Evolutionary conservation across 1,284 basidiomycete genomes (phyloP).

Genomic region (Sporisorium reilianum): DNA sequence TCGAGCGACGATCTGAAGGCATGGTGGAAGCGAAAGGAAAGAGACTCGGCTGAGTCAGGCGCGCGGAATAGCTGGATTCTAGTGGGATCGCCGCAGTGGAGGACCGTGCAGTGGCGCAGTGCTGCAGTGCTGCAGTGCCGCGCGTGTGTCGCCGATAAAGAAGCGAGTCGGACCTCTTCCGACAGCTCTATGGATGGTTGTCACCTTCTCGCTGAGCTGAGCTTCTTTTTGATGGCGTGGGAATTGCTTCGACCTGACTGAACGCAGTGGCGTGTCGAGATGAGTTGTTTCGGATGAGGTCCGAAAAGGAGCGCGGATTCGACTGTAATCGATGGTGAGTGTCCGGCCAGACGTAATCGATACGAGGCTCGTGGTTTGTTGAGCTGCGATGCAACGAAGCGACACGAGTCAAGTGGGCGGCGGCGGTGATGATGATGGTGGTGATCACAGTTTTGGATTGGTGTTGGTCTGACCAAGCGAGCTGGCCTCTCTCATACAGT

Average conservation of each 20-base stretch:
- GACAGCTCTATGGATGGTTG: too few relatives aligned
- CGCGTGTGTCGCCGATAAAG: too few relatives aligned
- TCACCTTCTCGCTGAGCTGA: too few relatives aligned
- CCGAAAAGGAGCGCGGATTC: not conserved
- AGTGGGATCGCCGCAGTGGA: not conserved
- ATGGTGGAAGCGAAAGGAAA: slow-evolving; percentile 24
- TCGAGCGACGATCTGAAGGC: slow-evolving; percentile 54
- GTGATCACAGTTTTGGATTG: not conserved
- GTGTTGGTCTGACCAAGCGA: slow-evolving; percentile 7
- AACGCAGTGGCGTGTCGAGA: slow-evolving; percentile 5
- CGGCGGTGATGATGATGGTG: not conserved
- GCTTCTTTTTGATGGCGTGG: not conserved
- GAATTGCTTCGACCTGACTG: not conserved
- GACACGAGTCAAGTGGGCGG: not conserved
- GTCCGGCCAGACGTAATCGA: not conserved
- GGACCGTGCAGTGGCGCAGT: slow-evolving; percentile 6
- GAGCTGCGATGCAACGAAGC: not conserved
- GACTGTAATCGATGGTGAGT: not conserved
- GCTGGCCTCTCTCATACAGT: slow-evolving; percentile 2
- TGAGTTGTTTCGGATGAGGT: slow-evolving; percentile 1
- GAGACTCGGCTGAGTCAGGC: slow-evolving; percentile 7
- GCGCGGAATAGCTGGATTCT: not conserved
- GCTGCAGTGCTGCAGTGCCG: not conserved
- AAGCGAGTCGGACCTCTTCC: slow-evolving; percentile 6
- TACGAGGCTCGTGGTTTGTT: not conserved